A percentile compares a stretch with the other conserved stretches of the same genome.
Conservation (phyloP, 176 grass and related monocot genomes). For the Puya raimondii region DNA sequence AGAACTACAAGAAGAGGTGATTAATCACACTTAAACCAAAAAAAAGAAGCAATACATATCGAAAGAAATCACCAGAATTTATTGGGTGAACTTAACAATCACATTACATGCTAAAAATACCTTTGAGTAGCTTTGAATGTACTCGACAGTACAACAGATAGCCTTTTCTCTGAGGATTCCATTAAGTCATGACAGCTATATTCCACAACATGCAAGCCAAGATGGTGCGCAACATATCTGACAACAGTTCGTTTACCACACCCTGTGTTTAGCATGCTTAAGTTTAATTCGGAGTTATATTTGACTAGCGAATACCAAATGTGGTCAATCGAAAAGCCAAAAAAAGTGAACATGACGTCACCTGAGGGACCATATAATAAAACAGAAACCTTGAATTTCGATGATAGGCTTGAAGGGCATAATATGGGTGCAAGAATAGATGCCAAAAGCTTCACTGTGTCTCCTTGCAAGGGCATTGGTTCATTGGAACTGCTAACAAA, state of each 20-base stretch:
- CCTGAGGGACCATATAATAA: slow-evolving; percentile 79
- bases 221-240: slow-evolving; percentile 64
- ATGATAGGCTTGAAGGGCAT: slow-evolving; percentile 65
- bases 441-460: slow-evolving; percentile 70
- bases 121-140: slow-evolving; percentile 79
- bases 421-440: slow-evolving; percentile 73
- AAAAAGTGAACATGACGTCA: slow-evolving; percentile 17
- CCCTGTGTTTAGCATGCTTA: slow-evolving; percentile 26
- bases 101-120: slow-evolving; percentile 29
- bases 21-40: background rate
- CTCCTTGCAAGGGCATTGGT: slow-evolving; percentile 55
- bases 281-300: slow-evolving; percentile 7
- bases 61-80: background rate
- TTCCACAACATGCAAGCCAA: slow-evolving; percentile 83
- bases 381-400: slow-evolving; percentile 69
- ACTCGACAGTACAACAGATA: slow-evolving; percentile 58
- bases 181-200: slow-evolving; percentile 83
- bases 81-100: background rate
- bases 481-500: slow-evolving; percentile 41
- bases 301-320: slow-evolving; percentile 1
- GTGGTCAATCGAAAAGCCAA: background rate
- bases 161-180: slow-evolving; percentile 57
- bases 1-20: background rate
- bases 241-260: slow-evolving; percentile 74
- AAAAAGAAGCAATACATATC: background rate